Conservation (phyloP, 1,139 yeast species). For the Lodderomyces pseudojiufengensis region DNA sequence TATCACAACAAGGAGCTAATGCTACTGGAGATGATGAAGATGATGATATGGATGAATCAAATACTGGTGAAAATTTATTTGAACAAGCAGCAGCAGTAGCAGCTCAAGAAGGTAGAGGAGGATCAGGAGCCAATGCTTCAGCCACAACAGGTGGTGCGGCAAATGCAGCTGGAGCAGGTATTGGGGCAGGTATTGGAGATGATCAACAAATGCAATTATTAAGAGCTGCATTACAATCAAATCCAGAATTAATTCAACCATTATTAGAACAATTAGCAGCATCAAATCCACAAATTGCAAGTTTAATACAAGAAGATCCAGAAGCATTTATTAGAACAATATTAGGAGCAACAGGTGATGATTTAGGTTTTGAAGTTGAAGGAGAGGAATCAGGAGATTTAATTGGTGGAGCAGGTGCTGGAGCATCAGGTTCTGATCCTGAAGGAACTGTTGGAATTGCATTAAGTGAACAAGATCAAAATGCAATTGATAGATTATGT, state of each 20-base stretch:
- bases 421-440: slow-evolving; percentile 28
- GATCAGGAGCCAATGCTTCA: no score
- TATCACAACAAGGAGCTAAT: slow-evolving; percentile 20
- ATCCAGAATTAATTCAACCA: slow-evolving; percentile 87
- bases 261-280: slow-evolving; percentile 77
- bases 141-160: slow-evolving; percentile 29
- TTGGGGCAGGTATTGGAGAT: slow-evolving; percentile 26
- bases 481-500: slow-evolving; percentile 80
- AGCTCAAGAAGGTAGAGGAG: slow-evolving; percentile 18
- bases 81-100: slow-evolving; percentile 72
- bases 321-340: slow-evolving; percentile 77
- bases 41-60: slow-evolving; percentile 24
- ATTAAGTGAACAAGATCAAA: slow-evolving; percentile 80
- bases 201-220: slow-evolving; percentile 60
- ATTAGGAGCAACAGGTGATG: slow-evolving; percentile 57
- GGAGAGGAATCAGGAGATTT: slow-evolving; percentile 23
- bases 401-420: slow-evolving; percentile 31
- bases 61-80: slow-evolving; percentile 51
- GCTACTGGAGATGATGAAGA: slow-evolving; percentile 23
- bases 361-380: slow-evolving; percentile 39
- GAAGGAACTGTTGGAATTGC: slow-evolving; percentile 51
- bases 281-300: slow-evolving; percentile 87
- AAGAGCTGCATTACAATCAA: slow-evolving; percentile 74
- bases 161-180: slow-evolving; percentile 27
- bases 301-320: slow-evolving; percentile 76